Base-by-base conservation (phyloP, 108 stramenopile species). In the Cyclotella distinguenda region DNA sequence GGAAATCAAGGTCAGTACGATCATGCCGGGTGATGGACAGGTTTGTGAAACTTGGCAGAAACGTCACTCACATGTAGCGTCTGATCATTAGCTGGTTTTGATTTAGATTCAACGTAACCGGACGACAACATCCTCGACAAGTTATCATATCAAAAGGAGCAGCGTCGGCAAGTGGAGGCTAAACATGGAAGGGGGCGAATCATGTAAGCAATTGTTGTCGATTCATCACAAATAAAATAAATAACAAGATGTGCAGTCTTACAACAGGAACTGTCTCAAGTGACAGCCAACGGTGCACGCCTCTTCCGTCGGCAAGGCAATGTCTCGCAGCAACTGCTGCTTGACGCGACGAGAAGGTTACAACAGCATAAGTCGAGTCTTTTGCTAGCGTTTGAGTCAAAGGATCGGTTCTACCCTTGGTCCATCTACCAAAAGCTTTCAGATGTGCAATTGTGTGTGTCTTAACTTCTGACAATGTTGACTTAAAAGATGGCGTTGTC, bases 261-360 rank as follows among this genome's bases (percentile, higher is more conserved):
- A 62, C 61, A 21, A 89, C 82, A 4, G 93, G 93, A 4, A 91
- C 61, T 11, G 72, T 69, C 16, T 73, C 52, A 0, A 80, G 58
- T 8, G 79, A 77, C 30, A 79, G 58, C 93, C 93, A 95, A 42
- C 90, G 67, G 19, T 74, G 68, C 21, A 69, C 66, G 23, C 88
- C 93, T 60, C 93, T 76, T 18, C 89, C 90, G 79, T 95, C 93
- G 4, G 82, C 78, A 26, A 88, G 59, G 60, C 88, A 90, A 50
- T 91, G 78, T 39, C 93, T 70, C 1, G 93, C 93, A 12, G 91
- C 86, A 35, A 88, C 85, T 4, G 93, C 90, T 28, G 93, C 93
- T 62, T 95, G 93, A 28, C 93, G 72, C 23, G 85, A 86, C 10
- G 87, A 88, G 49, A 95, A 95, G 3, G 93, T 95, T 1, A 95